Conservation (phyloP, 2,329 filamentous ascomycete species). For the Fusarium napiforme region DNA sequence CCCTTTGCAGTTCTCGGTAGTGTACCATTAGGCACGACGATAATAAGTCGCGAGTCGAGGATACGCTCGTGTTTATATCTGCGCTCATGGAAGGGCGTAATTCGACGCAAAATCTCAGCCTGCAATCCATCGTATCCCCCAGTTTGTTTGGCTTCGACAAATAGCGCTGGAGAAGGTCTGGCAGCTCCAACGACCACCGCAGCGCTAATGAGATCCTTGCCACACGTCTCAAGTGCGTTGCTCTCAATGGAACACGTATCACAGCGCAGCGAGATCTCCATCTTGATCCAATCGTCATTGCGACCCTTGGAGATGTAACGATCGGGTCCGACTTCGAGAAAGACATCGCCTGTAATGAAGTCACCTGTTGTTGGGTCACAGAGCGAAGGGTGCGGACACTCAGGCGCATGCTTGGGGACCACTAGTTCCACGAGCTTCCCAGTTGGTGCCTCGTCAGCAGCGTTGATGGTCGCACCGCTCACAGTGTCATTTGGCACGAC, state of each 20-base stretch:
- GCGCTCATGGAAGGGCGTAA: not conserved
- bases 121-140: not conserved
- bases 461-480: fast-evolving
- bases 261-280: not conserved
- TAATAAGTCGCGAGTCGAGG: not conserved
- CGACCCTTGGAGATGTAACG: not conserved
- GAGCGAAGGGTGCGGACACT: not conserved
- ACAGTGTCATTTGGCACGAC: not conserved
- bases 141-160: not conserved
- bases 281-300: not conserved
- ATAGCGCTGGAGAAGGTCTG: not conserved
- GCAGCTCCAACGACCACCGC: not conserved
- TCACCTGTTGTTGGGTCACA: not conserved
- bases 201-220: not conserved
- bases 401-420: not conserved
- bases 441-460: not conserved
- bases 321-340: not conserved
- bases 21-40: not conserved
- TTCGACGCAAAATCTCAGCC: not conserved
- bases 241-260: not conserved
- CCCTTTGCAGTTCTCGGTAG: not conserved
- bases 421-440: not conserved
- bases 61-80: not conserved
- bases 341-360: not conserved
- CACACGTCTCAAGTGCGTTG: not conserved